Evolutionary conservation across 1,139 yeast species (phyloP).

Genomic region (Wickerhamomyces sp.): DNA sequence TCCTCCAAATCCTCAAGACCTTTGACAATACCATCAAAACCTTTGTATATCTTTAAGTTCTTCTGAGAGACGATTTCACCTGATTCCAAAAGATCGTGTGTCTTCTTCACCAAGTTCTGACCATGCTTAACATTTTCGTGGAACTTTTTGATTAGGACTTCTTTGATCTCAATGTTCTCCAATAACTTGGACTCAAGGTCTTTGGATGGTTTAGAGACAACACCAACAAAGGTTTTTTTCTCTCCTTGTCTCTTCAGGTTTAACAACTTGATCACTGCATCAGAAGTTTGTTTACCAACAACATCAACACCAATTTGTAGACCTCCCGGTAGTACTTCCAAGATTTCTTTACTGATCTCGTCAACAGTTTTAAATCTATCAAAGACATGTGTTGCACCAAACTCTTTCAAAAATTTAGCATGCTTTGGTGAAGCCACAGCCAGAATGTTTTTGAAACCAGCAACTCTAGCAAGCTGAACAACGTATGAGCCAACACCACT

Average conservation of each 20-base stretch:
- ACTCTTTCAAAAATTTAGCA: conserved; percentile 26
- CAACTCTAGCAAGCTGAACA: conserved; percentile 37
- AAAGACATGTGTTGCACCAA: conserved; percentile 38
- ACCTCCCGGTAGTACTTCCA: conserved; percentile 21
- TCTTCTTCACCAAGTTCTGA: conserved; percentile 29
- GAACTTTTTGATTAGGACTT: conserved; percentile 36
- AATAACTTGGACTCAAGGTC: conserved; percentile 20
- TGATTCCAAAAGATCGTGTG: conserved; percentile 28
- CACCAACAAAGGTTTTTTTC: conserved; percentile 32
- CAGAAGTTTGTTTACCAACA: conserved; percentile 38
- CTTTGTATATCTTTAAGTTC: conserved; percentile 30
- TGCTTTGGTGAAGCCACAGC: conserved; percentile 35
- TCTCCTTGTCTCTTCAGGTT: conserved; percentile 8
- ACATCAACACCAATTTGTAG: conserved; percentile 38
- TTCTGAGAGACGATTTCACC: conserved; percentile 31
- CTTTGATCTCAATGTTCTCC: conserved; percentile 26
- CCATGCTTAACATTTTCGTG: conserved; percentile 41
- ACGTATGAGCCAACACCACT: conserved; percentile 41
- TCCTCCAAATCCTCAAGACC: conserved; percentile 36
- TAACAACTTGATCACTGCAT: conserved; percentile 28
- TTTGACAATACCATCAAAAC: conserved; percentile 28
- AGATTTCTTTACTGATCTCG: conserved; percentile 21
- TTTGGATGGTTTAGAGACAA: conserved; percentile 34
- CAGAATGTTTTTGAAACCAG: conserved; percentile 35
- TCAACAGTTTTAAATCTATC: conserved; percentile 30